Percentiles rank a stretch among this genome's conserved stretches.
phyloP scores from a whole-genome alignment of 345 rosid species.

The Lenwebbia sp. region DNA sequence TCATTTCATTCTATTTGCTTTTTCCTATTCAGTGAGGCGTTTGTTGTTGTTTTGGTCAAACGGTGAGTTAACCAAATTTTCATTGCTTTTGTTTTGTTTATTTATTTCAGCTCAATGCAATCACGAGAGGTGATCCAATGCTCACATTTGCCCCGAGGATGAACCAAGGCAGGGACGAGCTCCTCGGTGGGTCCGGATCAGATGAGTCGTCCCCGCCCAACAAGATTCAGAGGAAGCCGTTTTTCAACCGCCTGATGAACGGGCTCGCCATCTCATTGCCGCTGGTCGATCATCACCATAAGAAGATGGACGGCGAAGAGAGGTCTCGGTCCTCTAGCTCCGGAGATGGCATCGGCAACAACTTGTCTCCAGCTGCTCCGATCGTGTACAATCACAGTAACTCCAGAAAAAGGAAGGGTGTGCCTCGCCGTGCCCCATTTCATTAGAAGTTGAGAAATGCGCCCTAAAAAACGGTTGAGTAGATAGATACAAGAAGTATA shows the following conservation, averaged over 20 bases:
- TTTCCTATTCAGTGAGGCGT: neutral
- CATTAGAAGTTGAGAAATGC: neutral
- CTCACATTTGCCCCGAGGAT: constrained; percentile 10
- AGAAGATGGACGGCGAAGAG: neutral
- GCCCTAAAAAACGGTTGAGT: neutral
- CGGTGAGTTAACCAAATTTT: neutral
- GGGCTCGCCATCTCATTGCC: constrained; percentile 5
- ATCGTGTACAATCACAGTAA: constrained; percentile 52
- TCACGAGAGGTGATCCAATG: constrained; percentile 16
- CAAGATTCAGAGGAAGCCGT: constrained; percentile 17
- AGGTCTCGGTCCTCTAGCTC: constrained; percentile 24
- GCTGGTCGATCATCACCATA: neutral
- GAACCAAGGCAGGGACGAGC: constrained; percentile 7
- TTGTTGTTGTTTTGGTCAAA: neutral
- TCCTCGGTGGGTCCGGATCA: constrained; percentile 9
- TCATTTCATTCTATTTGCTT: neutral
- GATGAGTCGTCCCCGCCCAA: constrained; percentile 23
- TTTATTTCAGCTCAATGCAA: constrained; percentile 20
- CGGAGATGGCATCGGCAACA: constrained; percentile 22
- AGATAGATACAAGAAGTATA: neutral
- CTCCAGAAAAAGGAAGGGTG: constrained; percentile 71
- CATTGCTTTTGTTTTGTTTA: neutral
- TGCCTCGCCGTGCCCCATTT: constrained; percentile 81
- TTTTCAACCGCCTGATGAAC: constrained; percentile 18
- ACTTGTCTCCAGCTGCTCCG: constrained; percentile 49